Percentiles rank a stretch among this genome's conserved stretches.
Conservation (phyloP, 2,329 filamentous ascomycete species). For the Ophiostoma sp. region DNA sequence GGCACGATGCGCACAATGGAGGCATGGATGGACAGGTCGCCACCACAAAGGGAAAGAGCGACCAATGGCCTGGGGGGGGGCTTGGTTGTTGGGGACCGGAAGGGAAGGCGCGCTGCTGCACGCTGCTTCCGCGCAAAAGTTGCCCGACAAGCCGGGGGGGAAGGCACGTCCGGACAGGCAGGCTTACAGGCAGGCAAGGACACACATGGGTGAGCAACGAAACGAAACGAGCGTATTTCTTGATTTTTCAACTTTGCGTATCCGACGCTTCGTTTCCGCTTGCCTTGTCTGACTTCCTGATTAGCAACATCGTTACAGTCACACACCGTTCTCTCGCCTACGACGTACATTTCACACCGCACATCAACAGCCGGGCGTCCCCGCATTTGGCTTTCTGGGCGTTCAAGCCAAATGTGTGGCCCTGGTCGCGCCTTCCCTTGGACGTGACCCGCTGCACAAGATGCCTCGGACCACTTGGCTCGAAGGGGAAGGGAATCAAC, state of each 20-base stretch:
- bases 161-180: neutral
- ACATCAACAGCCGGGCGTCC: neutral
- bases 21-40: neutral
- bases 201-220: neutral
- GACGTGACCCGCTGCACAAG: neutral
- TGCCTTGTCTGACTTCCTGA: neutral
- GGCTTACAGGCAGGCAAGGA: neutral
- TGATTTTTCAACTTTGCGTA: neutral
- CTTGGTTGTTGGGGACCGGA: neutral
- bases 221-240: neutral
- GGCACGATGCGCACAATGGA: neutral
- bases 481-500: conserved; percentile 22
- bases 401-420: neutral
- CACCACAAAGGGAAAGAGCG: neutral
- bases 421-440: conserved; percentile 3
- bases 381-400: conserved; percentile 8
- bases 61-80: neutral
- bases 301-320: conserved; percentile 1
- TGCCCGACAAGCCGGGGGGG: neutral
- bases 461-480: neutral
- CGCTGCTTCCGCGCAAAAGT: neutral
- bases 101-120: neutral
- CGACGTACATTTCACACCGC: neutral
- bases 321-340: neutral
- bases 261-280: neutral